Conservation (phyloP, 164 flowering plant genomes). For the Sedum album region DNA sequence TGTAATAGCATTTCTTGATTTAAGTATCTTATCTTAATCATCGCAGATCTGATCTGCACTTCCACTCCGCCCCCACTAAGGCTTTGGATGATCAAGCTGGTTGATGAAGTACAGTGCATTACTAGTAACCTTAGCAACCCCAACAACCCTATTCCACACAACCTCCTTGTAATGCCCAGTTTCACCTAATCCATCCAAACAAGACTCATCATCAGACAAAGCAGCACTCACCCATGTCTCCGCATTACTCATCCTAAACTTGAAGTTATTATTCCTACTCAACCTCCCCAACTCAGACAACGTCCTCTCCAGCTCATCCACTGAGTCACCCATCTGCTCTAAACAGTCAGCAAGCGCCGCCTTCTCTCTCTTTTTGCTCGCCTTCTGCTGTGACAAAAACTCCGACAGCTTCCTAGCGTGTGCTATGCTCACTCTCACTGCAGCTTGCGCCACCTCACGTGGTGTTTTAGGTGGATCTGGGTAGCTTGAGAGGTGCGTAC, state of each 20-base stretch:
- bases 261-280: slow-evolving; percentile 23
- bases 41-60: background rate
- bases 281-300: slow-evolving; percentile 41
- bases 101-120: slow-evolving; percentile 45
- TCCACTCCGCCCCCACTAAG: too few relatives aligned
- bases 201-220: slow-evolving; percentile 67
- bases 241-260: slow-evolving; percentile 59
- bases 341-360: slow-evolving; percentile 52
- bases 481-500: slow-evolving; percentile 54
- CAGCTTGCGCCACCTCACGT: slow-evolving; percentile 53
- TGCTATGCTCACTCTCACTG: slow-evolving; percentile 48
- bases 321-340: slow-evolving; percentile 51
- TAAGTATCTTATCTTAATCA: too few relatives aligned
- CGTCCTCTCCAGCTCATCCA: slow-evolving; percentile 42
- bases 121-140: slow-evolving; percentile 58
- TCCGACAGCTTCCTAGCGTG: slow-evolving; percentile 28
- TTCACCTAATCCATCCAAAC: slow-evolving; percentile 56
- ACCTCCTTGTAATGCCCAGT: slow-evolving; percentile 32
- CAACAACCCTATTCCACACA: slow-evolving; percentile 33
- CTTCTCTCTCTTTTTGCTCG: slow-evolving; percentile 20
- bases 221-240: slow-evolving; percentile 84
- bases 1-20: too few relatives aligned
- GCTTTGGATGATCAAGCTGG: background rate
- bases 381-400: slow-evolving; percentile 17
- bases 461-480: slow-evolving; percentile 39